Conservation (phyloP, 768 basidiomycete genomes). For the Psilocybe subaeruginosa region DNA sequence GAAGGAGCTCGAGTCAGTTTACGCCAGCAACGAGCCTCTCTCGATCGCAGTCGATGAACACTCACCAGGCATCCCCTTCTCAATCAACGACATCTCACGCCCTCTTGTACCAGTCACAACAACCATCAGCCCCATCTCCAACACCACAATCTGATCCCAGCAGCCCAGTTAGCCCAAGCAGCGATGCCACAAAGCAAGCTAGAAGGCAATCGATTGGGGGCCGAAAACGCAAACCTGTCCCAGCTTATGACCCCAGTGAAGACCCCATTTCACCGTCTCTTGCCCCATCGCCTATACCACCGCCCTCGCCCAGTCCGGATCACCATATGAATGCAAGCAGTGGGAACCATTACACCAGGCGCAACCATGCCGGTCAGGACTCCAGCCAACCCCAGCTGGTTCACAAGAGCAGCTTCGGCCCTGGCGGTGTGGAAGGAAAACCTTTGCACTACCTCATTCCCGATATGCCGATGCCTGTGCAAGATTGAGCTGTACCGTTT, state of each 20-base stretch:
- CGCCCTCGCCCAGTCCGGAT: slow-evolving; percentile 12
- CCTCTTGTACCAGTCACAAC: slow-evolving; percentile 1
- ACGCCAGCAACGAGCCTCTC: slow-evolving; percentile 15
- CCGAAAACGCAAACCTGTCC: slow-evolving; percentile 59
- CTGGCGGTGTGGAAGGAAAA: slow-evolving; percentile 38
- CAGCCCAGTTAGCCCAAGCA: slow-evolving; percentile 1
- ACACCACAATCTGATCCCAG: slow-evolving; percentile 6
- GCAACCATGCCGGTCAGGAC: slow-evolving; percentile 21
- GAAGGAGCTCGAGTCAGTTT: slow-evolving; percentile 6
- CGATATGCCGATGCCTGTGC: slow-evolving; percentile 47
- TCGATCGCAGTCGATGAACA: slow-evolving; percentile 17
- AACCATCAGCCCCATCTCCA: slow-evolving; percentile 11
- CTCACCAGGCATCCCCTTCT: slow-evolving; percentile 12
- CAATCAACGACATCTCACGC: slow-evolving; percentile 17
- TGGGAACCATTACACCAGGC: slow-evolving; percentile 30
- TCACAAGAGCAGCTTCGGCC: slow-evolving; percentile 49
- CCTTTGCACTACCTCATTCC: slow-evolving; percentile 63
- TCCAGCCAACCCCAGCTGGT: slow-evolving; percentile 25
- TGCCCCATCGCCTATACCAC: slow-evolving; percentile 10
- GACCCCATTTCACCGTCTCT: slow-evolving; percentile 20
- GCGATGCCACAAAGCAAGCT: slow-evolving; percentile 19
- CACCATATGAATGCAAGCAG: neutral
- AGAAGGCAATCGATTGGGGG: slow-evolving; percentile 31
- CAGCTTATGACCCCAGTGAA: slow-evolving; percentile 42
- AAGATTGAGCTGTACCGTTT: slow-evolving; percentile 10